These are phyloP conservation scores for Capsicum baccatum DNA, from an alignment of 257 asterid species.

Conservation along the genomic window DNA sequence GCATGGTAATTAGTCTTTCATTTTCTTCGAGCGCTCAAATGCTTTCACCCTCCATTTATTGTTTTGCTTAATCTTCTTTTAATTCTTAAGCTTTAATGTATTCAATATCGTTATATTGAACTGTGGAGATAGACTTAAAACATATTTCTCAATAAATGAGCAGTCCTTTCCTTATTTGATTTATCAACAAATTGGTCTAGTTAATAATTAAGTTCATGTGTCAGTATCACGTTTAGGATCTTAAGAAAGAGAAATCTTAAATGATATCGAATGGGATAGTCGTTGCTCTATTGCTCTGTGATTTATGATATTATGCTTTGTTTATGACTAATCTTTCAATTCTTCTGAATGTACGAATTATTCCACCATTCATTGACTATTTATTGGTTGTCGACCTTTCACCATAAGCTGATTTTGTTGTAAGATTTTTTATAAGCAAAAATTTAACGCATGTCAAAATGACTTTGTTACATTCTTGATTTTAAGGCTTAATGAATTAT, in stretches of 20 bases:
- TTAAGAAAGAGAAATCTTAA: no score
- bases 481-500: not conserved
- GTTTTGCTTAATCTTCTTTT: no score
- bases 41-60: no score
- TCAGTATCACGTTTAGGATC: fast-evolving
- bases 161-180: no score
- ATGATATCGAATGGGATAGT: no score
- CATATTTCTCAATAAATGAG: no score
- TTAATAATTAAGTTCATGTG: not conserved
- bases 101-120: no score
- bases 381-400: not conserved
- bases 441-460: not conserved
- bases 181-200: not conserved
- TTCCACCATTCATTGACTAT: not conserved
- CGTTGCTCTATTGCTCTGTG: not conserved
- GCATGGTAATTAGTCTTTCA: no score
- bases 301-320: not conserved
- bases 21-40: no score
- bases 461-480: not conserved
- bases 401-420: not conserved
- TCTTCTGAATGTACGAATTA: not conserved
- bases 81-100: no score
- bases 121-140: no score
- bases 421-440: not conserved
- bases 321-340: not conserved